phyloP scores from a whole-genome alignment of 768 basidiomycete genomes.

The Kwoniella bestiolae region DNA sequence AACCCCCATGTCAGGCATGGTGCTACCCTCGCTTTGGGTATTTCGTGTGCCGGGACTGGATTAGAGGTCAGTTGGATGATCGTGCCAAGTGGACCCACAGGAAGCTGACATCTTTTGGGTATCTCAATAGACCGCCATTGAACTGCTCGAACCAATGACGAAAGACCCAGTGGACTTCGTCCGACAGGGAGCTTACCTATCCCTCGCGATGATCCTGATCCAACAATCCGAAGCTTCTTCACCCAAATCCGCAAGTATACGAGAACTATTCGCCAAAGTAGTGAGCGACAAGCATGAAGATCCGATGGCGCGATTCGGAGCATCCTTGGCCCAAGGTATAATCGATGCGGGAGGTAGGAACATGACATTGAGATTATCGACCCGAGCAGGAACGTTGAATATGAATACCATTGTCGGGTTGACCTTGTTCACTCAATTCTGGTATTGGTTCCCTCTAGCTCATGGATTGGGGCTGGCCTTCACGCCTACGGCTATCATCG shows the following conservation, averaged over 20 bases:
- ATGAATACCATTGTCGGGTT: constrained; percentile 97
- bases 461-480: constrained; percentile 92
- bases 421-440: constrained; percentile 97
- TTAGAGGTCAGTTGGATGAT: constrained; percentile 70
- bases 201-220: constrained; percentile 94
- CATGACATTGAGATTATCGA: constrained; percentile 90
- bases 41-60: constrained; percentile 96
- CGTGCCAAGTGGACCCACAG: not conserved
- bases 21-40: constrained; percentile 92
- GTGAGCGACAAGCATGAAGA: constrained; percentile 97
- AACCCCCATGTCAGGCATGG: constrained; percentile 98
- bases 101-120: constrained; percentile 1
- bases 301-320: constrained; percentile 97
- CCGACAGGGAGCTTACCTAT: constrained; percentile 93
- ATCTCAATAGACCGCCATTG: constrained; percentile 95
- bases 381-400: constrained; percentile 87
- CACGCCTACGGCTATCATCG: constrained; percentile 93
- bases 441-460: constrained; percentile 99
- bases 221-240: constrained; percentile 92
- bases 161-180: constrained; percentile 98
- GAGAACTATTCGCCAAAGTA: constrained; percentile 85
- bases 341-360: constrained; percentile 98
- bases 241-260: constrained; percentile 76
- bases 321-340: constrained; percentile 91
- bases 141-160: constrained; percentile 96